Evolutionary conservation across 1,284 basidiomycete species (phyloP).

Genomic region (Wolfiporia cocos): DNA sequence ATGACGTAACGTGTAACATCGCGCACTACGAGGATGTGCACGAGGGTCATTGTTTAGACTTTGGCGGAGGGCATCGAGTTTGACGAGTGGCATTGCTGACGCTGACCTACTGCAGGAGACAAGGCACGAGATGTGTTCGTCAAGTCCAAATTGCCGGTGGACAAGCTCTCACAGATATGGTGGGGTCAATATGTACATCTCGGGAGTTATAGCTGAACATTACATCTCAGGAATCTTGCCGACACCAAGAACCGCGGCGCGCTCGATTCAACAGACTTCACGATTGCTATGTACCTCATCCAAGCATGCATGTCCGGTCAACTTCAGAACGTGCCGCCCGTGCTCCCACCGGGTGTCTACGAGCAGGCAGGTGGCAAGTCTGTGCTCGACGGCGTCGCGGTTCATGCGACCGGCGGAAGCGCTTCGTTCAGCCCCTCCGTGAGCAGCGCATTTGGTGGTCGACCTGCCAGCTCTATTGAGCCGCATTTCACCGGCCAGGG

Average conservation of each 20-base stretch:
- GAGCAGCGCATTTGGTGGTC: slow-evolving; percentile 30
- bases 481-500: slow-evolving; percentile 62
- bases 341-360: slow-evolving; percentile 87
- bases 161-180: slow-evolving; percentile 95
- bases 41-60: too few relatives aligned
- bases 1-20: too few relatives aligned
- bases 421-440: slow-evolving; percentile 47
- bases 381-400: slow-evolving; percentile 30
- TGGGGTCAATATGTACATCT: slow-evolving; percentile 28
- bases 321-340: slow-evolving; percentile 68
- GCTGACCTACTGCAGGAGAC: too few relatives aligned
- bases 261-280: slow-evolving; percentile 90
- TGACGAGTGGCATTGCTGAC: too few relatives aligned
- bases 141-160: slow-evolving; percentile 87
- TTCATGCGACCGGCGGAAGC: slow-evolving; percentile 59
- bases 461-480: slow-evolving; percentile 34
- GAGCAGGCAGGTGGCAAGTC: slow-evolving; percentile 66
- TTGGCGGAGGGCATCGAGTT: too few relatives aligned
- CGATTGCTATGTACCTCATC: slow-evolving; percentile 95
- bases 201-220: too few relatives aligned
- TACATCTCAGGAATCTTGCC: slow-evolving; percentile 71
- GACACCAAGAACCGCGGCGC: slow-evolving; percentile 91
- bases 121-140: slow-evolving; percentile 92
- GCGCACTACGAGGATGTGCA: too few relatives aligned
- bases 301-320: slow-evolving; percentile 86